Percentiles rank a stretch among this genome's conserved stretches.
Conservation (phyloP, 441 rosid species). For the Brassica balearica region DNA sequence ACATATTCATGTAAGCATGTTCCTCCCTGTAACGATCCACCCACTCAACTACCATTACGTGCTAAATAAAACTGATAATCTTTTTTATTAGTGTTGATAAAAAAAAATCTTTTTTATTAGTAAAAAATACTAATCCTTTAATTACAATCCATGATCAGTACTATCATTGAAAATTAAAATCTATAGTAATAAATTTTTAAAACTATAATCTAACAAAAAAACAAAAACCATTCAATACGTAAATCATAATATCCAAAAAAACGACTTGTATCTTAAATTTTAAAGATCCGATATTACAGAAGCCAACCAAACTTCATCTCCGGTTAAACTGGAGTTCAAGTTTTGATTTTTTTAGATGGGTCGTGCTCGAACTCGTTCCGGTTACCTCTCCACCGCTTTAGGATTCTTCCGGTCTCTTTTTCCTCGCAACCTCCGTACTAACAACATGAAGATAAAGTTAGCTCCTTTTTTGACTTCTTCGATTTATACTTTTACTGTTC, state of each 20-base stretch:
- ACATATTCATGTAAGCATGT: conserved; percentile 18
- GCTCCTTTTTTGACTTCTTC: conserved; percentile 19
- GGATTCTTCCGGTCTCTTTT: conserved; percentile 46
- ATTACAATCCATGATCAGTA: neutral
- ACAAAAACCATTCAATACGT: neutral
- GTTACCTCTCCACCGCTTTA: conserved; percentile 39
- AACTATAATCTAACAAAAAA: neutral
- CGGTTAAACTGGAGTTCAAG: conserved; percentile 33
- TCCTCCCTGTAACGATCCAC: conserved; percentile 18
- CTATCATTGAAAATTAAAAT: neutral
- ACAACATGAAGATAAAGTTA: conserved; percentile 53
- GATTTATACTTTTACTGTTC: neutral
- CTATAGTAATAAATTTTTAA: neutral
- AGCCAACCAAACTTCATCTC: conserved; percentile 21
- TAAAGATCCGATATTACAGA: conserved; percentile 49
- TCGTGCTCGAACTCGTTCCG: conserved; percentile 40
- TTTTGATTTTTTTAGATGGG: conserved; percentile 46
- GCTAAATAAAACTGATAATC: conserved; percentile 7
- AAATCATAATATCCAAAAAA: conserved; percentile 14
- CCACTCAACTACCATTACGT: conserved; percentile 14
- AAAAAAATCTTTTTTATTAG: neutral
- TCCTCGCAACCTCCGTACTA: conserved; percentile 50
- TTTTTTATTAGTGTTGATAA: neutral
- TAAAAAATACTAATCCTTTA: neutral
- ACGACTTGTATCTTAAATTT: neutral